phyloP scores from a whole-genome alignment of 371 early-diverging fungal species.

The Coemansia sp. region DNA sequence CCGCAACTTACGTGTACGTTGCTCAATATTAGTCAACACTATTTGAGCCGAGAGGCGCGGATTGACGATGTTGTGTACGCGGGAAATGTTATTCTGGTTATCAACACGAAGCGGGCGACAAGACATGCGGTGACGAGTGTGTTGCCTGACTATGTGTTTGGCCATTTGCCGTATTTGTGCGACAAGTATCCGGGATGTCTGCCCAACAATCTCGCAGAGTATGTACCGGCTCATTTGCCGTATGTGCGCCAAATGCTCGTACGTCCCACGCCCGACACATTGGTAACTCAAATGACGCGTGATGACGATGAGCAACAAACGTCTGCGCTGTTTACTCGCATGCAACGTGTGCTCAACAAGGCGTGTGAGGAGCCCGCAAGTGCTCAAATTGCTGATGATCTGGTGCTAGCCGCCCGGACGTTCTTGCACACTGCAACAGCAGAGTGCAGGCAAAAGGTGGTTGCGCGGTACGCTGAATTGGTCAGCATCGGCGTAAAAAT shows the following conservation, averaged over 20 bases:
- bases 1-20: constrained; percentile 57
- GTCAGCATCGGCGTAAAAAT: neutral
- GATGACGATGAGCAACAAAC: constrained; percentile 1
- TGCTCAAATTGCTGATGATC: neutral
- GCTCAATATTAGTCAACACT: constrained; percentile 64
- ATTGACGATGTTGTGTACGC: constrained; percentile 66
- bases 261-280: constrained; percentile 15
- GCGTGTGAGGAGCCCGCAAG: neutral
- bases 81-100: constrained; percentile 65
- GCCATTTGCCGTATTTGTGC: constrained; percentile 69
- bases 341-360: neutral
- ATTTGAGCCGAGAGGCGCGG: constrained; percentile 65
- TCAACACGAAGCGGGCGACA: constrained; percentile 62
- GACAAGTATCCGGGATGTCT: constrained; percentile 59
- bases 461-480: constrained; percentile 20
- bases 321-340: neutral
- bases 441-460: constrained; percentile 2
- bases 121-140: constrained; percentile 52
- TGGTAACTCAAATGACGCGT: neutral
- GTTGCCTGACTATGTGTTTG: constrained; percentile 68
- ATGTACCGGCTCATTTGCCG: constrained; percentile 29
- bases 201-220: constrained; percentile 23
- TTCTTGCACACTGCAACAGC: neutral
- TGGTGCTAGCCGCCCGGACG: neutral
- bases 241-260: constrained; percentile 46